Conservation (phyloP, 192 early-diverging fungal genomes). For the Mortierella alpina region DNA sequence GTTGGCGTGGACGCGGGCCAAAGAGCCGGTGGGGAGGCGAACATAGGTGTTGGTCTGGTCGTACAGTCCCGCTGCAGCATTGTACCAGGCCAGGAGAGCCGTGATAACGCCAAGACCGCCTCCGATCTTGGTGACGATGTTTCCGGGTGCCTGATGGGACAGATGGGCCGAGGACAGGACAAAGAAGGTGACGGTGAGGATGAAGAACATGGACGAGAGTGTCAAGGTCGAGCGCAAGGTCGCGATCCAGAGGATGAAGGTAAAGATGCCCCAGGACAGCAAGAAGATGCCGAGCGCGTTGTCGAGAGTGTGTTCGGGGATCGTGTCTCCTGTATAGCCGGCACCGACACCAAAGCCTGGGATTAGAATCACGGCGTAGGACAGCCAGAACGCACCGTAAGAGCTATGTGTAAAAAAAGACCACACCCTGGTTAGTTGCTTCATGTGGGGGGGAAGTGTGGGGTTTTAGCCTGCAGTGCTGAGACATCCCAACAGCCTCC, state of each 20-base stretch:
- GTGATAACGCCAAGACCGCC: constrained; percentile 81
- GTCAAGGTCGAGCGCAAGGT: constrained; percentile 71
- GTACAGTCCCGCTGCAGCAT: constrained; percentile 71
- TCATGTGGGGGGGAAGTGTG: no score
- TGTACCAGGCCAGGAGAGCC: constrained; percentile 82
- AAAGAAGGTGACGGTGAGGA: constrained; percentile 73
- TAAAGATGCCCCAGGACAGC: constrained; percentile 76
- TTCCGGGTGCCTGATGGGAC: constrained; percentile 54
- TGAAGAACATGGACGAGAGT: constrained; percentile 75
- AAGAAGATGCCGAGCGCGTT: constrained; percentile 71
- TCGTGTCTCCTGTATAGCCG: constrained; percentile 36
- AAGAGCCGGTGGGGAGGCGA: constrained; percentile 56
- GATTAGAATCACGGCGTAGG: constrained; percentile 67
- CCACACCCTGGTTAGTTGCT: neutral
- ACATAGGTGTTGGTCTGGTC: constrained; percentile 65
- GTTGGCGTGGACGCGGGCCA: constrained; percentile 26
- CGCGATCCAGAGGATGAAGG: constrained; percentile 74
- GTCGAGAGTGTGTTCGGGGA: constrained; percentile 44
- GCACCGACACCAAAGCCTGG: constrained; percentile 65
- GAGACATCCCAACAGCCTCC: no score
- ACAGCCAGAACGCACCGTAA: constrained; percentile 74
- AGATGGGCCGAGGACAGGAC: constrained; percentile 75
- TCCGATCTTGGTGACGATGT: constrained; percentile 64
- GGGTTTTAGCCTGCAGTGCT: no score
- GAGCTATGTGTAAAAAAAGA: constrained; percentile 11